A percentile compares a stretch with the other conserved stretches of the same genome.
These are phyloP conservation scores for Pistacia integerrima DNA, from an alignment of 345 rosid species.

Conservation along the genomic window DNA sequence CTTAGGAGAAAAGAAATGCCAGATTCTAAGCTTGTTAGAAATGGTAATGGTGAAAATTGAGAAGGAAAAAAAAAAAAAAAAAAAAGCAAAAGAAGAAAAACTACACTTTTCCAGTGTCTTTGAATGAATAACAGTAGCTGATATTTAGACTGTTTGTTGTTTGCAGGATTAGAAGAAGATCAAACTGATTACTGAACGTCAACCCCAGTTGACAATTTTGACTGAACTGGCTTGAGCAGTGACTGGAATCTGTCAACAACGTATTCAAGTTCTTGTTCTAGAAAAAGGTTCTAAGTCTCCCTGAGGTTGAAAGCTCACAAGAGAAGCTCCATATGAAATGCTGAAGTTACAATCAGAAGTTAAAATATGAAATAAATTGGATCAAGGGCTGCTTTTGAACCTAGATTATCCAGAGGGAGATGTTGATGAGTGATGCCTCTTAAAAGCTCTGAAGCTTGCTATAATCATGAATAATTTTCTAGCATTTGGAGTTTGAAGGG, in stretches of 20 bases:
- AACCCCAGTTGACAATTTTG: slow-evolving; percentile 7
- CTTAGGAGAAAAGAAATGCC: slow-evolving; percentile 8
- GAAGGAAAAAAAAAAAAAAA: background rate
- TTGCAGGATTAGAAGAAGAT: slow-evolving; percentile 36
- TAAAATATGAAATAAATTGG: background rate
- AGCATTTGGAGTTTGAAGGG: slow-evolving; percentile 13
- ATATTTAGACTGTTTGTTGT: slow-evolving; percentile 8
- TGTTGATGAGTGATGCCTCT: background rate
- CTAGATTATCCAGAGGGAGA: background rate
- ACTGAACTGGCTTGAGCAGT: slow-evolving; percentile 9
- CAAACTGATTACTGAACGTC: slow-evolving; percentile 10
- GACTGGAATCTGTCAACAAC: background rate
- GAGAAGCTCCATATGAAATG: slow-evolving; percentile 9
- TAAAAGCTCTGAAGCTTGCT: slow-evolving; percentile 21
- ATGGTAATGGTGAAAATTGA: slow-evolving; percentile 19
- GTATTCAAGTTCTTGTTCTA: background rate
- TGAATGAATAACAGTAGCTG: slow-evolving; percentile 12
- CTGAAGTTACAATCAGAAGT: slow-evolving; percentile 6
- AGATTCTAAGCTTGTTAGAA: slow-evolving; percentile 11
- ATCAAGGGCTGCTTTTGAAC: background rate
- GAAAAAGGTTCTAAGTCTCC: slow-evolving; percentile 9
- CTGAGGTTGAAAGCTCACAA: background rate
- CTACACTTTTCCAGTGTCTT: background rate
- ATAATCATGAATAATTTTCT: slow-evolving; percentile 17
- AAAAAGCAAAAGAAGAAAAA: background rate